Conservation (phyloP, 106 monocot genomes). For the Vanilla planifolia region DNA sequence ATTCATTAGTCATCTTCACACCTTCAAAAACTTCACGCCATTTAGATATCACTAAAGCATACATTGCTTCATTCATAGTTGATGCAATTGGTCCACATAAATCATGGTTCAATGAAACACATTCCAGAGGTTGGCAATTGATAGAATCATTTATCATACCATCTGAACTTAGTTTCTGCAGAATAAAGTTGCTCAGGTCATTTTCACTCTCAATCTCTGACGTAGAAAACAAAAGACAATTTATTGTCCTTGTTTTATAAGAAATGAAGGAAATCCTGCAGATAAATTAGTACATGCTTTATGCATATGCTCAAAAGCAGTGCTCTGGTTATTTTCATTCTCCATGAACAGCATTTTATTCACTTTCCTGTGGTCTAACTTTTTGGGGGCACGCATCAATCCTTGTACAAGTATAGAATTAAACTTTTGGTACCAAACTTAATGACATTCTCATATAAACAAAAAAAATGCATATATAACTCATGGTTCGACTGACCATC, state of each 20-base stretch:
- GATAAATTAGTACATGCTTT: background rate
- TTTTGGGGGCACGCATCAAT: too few relatives aligned
- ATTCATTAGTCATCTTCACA: constrained; percentile 69
- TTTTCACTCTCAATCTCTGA: too few relatives aligned
- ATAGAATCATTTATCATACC: constrained; percentile 19
- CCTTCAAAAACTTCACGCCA: constrained; percentile 85
- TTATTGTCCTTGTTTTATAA: background rate
- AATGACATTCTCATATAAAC: background rate
- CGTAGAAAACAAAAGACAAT: background rate
- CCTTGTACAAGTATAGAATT: background rate
- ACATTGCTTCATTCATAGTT: constrained; percentile 84
- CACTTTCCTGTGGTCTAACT: too few relatives aligned
- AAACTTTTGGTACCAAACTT: background rate
- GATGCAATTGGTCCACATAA: constrained; percentile 82
- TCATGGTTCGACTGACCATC: constrained; percentile 29
- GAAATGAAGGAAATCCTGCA: background rate
- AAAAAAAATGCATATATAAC: background rate
- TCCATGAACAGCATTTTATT: too few relatives aligned
- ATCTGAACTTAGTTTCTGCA: constrained; percentile 33
- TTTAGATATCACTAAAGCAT: constrained; percentile 64
- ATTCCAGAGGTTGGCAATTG: constrained; percentile 8
- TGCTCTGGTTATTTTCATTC: too few relatives aligned
- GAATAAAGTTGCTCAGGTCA: background rate
- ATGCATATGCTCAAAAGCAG: too few relatives aligned
- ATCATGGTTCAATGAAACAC: constrained; percentile 27